These are phyloP conservation scores for Cornus florida DNA, from an alignment of 148 eudicot genomes.

Conservation along the genomic window DNA sequence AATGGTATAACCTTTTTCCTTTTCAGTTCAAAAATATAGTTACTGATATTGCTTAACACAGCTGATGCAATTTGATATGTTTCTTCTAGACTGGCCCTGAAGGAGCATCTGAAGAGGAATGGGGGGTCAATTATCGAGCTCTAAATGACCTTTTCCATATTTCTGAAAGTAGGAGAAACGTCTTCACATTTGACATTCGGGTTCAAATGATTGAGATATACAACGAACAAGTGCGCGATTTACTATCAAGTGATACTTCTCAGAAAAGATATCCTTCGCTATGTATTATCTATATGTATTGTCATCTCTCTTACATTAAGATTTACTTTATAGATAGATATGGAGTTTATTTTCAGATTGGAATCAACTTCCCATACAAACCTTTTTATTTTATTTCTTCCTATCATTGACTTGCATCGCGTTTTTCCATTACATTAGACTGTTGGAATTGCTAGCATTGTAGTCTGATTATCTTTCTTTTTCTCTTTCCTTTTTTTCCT, in stretches of 20 bases:
- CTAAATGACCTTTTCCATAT: constrained; percentile 38
- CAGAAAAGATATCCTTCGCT: constrained; percentile 38
- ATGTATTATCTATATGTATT: neutral
- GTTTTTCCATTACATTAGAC: neutral
- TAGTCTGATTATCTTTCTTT: neutral
- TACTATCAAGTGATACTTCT: constrained; percentile 30
- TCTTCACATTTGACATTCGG: constrained; percentile 25
- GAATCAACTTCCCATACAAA: neutral
- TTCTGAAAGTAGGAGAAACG: constrained; percentile 28
- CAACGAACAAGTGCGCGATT: constrained; percentile 44
- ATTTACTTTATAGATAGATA: neutral
- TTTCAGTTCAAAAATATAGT: neutral
- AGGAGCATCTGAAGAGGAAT: constrained; percentile 30
- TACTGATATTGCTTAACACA: neutral
- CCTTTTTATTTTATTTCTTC: neutral
- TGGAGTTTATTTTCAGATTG: neutral
- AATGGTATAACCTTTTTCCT: constrained; percentile 46
- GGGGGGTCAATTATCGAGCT: constrained; percentile 44
- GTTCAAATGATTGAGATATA: constrained; percentile 44
- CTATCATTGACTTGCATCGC: neutral
- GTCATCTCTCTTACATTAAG: neutral
- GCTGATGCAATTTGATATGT: neutral
- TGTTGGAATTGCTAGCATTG: neutral
- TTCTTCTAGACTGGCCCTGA: constrained; percentile 33
- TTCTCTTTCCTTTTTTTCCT: too few species aligned